phyloP scores from a whole-genome alignment of 164 flowering plant genomes.

The Aristolochia contorta region DNA sequence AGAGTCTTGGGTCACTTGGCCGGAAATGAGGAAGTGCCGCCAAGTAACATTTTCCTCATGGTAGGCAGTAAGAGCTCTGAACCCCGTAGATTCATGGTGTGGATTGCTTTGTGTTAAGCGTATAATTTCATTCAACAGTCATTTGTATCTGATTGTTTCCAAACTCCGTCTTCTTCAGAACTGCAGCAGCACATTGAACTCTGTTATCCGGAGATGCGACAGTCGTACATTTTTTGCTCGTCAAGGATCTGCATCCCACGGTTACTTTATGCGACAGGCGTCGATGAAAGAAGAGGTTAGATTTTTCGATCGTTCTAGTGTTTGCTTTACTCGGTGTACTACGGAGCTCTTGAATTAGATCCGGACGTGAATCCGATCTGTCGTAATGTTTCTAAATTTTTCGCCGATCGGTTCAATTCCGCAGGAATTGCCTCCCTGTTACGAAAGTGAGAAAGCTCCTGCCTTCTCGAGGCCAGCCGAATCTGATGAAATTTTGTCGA shows the following conservation, averaged over 20 bases:
- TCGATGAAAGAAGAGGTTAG: slow-evolving; percentile 40
- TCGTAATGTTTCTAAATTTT: background rate
- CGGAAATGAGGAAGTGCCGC: slow-evolving; percentile 2
- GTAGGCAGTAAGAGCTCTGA: background rate
- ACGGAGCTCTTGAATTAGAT: background rate
- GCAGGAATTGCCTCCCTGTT: slow-evolving; percentile 10
- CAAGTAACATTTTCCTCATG: slow-evolving; percentile 1
- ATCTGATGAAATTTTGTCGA: slow-evolving; percentile 11
- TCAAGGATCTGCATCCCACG: slow-evolving; percentile 52
- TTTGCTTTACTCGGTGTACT: background rate
- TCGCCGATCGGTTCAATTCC: slow-evolving; percentile 16
- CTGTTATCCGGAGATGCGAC: slow-evolving; percentile 48
- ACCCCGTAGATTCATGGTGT: too few species aligned
- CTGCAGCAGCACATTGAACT: slow-evolving; percentile 49
- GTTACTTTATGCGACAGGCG: slow-evolving; percentile 54
- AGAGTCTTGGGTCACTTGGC: slow-evolving; percentile 4
- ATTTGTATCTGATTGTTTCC: background rate
- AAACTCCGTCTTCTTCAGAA: slow-evolving; percentile 4
- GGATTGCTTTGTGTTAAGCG: background rate
- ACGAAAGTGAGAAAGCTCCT: slow-evolving; percentile 21
- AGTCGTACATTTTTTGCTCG: slow-evolving; percentile 55
- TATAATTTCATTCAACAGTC: background rate
- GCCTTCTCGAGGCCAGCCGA: slow-evolving; percentile 38
- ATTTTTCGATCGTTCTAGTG: background rate
- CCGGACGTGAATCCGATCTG: background rate